Evolutionary conservation across 305 asterid species (phyloP).

Genomic region (Solanum hybrid): DNA sequence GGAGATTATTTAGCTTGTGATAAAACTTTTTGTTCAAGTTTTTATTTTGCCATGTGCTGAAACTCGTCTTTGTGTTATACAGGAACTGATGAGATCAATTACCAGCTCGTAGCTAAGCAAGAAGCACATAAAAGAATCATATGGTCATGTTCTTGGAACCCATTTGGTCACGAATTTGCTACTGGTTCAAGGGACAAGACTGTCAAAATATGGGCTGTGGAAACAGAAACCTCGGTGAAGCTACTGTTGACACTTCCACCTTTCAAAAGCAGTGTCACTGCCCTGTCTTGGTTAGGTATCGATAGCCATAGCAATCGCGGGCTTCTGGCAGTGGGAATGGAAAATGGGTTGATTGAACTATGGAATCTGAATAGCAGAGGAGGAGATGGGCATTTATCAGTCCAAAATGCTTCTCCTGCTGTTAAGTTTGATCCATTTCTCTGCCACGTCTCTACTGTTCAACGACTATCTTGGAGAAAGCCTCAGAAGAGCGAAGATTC

Average conservation of each 20-base stretch:
- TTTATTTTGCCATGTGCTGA: neutral
- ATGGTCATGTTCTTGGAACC: slow-evolving; percentile 96
- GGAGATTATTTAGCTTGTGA: neutral
- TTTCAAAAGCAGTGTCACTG: slow-evolving; percentile 71
- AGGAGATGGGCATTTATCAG: slow-evolving; percentile 13
- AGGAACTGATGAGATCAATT: slow-evolving; percentile 49
- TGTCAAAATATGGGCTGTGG: slow-evolving; percentile 73
- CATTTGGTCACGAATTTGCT: slow-evolving; percentile 69
- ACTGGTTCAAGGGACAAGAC: slow-evolving; percentile 94
- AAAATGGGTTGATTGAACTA: slow-evolving; percentile 65
- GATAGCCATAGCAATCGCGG: slow-evolving; percentile 42
- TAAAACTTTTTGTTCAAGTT: neutral
- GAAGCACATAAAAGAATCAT: slow-evolving; percentile 91
- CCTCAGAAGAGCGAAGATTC: slow-evolving; percentile 33
- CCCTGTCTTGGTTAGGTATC: slow-evolving; percentile 70
- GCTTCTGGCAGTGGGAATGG: slow-evolving; percentile 85
- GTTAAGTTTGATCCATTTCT: slow-evolving; percentile 51
- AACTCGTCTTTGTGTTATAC: slow-evolving; percentile 11
- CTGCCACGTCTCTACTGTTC: slow-evolving; percentile 76
- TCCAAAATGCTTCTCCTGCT: slow-evolving; percentile 32
- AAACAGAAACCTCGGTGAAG: slow-evolving; percentile 47
- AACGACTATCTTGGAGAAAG: slow-evolving; percentile 58
- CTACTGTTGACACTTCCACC: slow-evolving; percentile 49
- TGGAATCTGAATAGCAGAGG: slow-evolving; percentile 44
- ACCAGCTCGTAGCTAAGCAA: slow-evolving; percentile 47